Evolutionary conservation across 192 early-diverging fungal genomes (phyloP).

Genomic region (Spinellus fusiger): DNA sequence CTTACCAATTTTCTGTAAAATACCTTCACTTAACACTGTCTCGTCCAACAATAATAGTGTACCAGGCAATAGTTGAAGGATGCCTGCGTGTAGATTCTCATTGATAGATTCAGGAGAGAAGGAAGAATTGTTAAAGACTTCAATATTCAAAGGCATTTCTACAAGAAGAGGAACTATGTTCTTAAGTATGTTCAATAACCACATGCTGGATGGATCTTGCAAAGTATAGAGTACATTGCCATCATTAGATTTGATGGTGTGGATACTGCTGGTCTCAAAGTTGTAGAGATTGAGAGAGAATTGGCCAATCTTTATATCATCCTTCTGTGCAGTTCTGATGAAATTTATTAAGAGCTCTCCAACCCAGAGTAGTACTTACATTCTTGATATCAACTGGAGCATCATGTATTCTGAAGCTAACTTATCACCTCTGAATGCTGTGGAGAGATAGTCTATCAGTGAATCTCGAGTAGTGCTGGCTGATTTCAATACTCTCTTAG

Average conservation of each 20-base stretch:
- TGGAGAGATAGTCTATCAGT: slow-evolving; percentile 51
- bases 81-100: slow-evolving; percentile 50
- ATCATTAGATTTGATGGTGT: too few species aligned
- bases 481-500: too few species aligned
- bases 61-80: slow-evolving; percentile 55
- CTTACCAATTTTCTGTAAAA: slow-evolving; percentile 53
- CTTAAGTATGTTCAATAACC: slow-evolving; percentile 30
- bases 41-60: slow-evolving; percentile 66
- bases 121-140: slow-evolving; percentile 47
- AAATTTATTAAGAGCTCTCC: background rate
- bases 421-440: slow-evolving; percentile 53
- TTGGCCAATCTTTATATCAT: slow-evolving; percentile 57
- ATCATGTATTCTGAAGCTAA: slow-evolving; percentile 65
- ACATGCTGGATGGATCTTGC: slow-evolving; percentile 36
- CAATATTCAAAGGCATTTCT: slow-evolving; percentile 57
- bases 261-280: too few species aligned
- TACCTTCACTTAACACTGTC: slow-evolving; percentile 64
- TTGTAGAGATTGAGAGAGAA: slow-evolving; percentile 62
- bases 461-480: slow-evolving; percentile 28
- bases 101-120: slow-evolving; percentile 57
- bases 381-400: slow-evolving; percentile 59
- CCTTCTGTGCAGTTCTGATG: slow-evolving; percentile 34
- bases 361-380: slow-evolving; percentile 33
- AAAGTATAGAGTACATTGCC: too few species aligned
- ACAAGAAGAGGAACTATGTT: slow-evolving; percentile 51